Evolutionary conservation across 176 grass and related monocot genomes (phyloP).

Genomic region (Triticum aestivum): DNA sequence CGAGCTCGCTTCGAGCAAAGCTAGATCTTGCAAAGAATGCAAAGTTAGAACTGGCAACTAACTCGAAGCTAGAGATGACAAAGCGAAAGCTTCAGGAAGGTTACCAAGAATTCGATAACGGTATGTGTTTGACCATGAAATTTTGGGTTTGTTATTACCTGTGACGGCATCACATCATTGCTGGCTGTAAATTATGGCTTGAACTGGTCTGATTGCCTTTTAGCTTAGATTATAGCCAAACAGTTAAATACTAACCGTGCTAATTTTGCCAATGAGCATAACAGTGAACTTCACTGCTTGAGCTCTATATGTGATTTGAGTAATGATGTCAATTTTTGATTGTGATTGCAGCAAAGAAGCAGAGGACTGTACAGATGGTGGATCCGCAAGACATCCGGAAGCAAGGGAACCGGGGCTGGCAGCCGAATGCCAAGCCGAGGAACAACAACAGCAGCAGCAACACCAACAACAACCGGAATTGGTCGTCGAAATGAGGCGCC

Average conservation of each 20-base stretch:
- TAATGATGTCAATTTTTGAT: neutral
- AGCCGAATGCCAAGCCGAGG: conserved; percentile 37
- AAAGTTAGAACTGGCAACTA: conserved; percentile 20
- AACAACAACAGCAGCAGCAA: conserved; percentile 32
- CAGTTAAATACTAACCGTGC: neutral
- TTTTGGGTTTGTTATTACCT: neutral
- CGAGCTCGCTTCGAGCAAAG: conserved; percentile 45
- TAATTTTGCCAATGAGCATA: neutral
- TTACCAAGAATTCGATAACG: conserved; percentile 69
- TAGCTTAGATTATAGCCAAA: neutral
- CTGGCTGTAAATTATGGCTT: neutral
- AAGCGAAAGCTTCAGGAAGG: conserved; percentile 73
- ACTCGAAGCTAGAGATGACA: conserved; percentile 43
- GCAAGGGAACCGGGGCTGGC: conserved; percentile 45
- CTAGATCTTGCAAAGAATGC: conserved; percentile 50
- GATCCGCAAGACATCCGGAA: conserved; percentile 58
- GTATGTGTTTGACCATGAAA: conserved; percentile 6
- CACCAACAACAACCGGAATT: conserved; percentile 36
- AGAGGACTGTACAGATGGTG: conserved; percentile 61
- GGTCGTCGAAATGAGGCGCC: conserved; percentile 41
- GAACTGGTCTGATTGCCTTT: neutral
- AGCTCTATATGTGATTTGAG: neutral
- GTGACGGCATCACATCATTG: neutral
- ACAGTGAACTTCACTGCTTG: neutral
- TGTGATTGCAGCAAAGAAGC: conserved; percentile 63